Conservation (phyloP, 495 filamentous ascomycete species). For the Trichoderma erinaceum region DNA sequence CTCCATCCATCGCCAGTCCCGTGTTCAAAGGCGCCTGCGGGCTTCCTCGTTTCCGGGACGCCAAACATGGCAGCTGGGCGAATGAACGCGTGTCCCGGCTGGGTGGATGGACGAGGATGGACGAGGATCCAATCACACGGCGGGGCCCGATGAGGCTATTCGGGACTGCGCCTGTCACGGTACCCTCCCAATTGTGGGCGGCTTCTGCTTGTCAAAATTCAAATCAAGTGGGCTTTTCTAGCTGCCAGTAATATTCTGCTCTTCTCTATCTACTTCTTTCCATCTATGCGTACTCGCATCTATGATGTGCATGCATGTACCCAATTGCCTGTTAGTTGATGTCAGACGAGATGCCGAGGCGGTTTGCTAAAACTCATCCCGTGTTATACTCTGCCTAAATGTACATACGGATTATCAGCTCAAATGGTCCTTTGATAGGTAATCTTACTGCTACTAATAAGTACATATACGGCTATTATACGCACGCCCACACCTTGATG, state of each 20-base stretch:
- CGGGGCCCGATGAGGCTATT: background rate
- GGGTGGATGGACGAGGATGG: slow-evolving; percentile 3
- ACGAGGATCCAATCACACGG: slow-evolving; percentile 6
- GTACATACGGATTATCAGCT: no score
- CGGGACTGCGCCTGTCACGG: background rate
- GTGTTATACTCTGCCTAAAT: no score
- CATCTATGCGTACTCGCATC: background rate
- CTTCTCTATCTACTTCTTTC: background rate
- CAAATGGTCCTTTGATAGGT: no score
- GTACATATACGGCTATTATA: background rate
- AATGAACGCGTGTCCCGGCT: slow-evolving; percentile 11
- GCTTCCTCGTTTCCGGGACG: background rate
- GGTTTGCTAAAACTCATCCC: background rate
- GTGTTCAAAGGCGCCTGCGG: background rate
- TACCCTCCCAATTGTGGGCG: background rate
- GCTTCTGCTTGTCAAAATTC: background rate
- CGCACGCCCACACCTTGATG: background rate
- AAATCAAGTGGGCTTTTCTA: no score
- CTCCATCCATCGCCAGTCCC: slow-evolving; percentile 1
- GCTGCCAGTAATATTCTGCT: no score
- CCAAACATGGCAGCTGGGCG: background rate
- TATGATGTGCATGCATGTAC: background rate
- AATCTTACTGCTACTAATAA: background rate
- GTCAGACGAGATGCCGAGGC: background rate
- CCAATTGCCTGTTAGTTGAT: background rate